Evolutionary conservation across 768 basidiomycete genomes (phyloP).

Genomic region (Russula ochroleuca): DNA sequence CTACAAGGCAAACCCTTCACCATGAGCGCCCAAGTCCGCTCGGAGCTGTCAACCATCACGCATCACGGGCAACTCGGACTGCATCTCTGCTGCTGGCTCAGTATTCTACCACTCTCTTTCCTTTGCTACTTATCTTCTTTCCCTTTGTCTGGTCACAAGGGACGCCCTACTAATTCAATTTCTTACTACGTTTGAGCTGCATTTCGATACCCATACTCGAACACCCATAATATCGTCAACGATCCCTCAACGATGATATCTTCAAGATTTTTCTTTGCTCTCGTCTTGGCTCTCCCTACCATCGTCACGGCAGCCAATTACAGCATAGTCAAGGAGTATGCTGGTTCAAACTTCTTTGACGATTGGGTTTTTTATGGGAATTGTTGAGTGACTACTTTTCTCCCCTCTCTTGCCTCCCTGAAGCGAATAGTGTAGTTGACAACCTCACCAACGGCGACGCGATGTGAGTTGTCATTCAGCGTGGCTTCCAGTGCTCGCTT

Average conservation of each 20-base stretch:
- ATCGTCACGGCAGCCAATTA: conserved; percentile 13
- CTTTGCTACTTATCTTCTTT: neutral
- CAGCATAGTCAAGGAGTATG: conserved; percentile 23
- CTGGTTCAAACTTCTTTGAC: conserved; percentile 20
- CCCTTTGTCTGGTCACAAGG: conserved; percentile 4
- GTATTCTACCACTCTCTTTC: neutral
- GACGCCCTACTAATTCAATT: neutral
- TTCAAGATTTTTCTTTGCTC: neutral
- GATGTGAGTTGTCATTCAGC: conserved; percentile 35
- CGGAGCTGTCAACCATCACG: too few relatives aligned
- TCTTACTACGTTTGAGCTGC: neutral
- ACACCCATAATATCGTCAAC: too few relatives aligned
- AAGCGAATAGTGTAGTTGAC: conserved; percentile 43
- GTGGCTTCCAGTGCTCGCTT: neutral
- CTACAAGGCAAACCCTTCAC: too few relatives aligned
- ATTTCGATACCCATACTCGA: neutral
- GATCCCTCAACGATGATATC: neutral
- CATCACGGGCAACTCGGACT: neutral
- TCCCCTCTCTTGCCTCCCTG: neutral
- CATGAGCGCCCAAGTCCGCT: too few relatives aligned
- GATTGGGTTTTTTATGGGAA: conserved; percentile 26
- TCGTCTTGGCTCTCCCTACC: conserved; percentile 8
- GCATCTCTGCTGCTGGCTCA: neutral
- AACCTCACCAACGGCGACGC: conserved; percentile 67
- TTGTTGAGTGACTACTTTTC: conserved; percentile 16